A percentile compares a stretch with the other conserved stretches of the same genome.
These are phyloP conservation scores for Bruguiera hainesii DNA, from an alignment of 441 rosid species.

Conservation along the genomic window DNA sequence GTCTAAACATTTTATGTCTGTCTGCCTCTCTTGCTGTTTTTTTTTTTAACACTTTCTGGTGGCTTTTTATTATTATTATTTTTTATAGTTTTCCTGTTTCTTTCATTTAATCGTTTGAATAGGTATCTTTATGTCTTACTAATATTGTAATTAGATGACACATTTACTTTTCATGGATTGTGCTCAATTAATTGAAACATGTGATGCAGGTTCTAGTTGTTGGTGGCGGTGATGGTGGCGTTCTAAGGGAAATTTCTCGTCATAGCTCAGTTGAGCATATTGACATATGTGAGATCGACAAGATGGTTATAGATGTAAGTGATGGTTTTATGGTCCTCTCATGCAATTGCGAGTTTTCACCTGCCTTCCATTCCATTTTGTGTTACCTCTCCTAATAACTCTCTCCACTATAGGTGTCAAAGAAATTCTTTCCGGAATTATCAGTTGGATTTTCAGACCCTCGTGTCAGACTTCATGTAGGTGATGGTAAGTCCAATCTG, in stretches of 20 bases:
- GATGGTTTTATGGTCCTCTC: not conserved
- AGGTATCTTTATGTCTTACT: no score
- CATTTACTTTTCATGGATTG: not conserved
- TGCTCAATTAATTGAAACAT: not conserved
- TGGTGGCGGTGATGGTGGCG: slow-evolving; percentile 99
- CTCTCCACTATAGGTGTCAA: slow-evolving; percentile 50
- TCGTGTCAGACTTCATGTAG: slow-evolving; percentile 82
- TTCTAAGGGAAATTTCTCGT: slow-evolving; percentile 87
- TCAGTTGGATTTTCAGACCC: slow-evolving; percentile 91
- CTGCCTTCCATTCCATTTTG: not conserved
- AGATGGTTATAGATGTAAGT: slow-evolving; percentile 96
- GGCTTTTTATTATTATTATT: no score
- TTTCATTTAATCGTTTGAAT: not conserved
- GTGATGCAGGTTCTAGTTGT: slow-evolving; percentile 82
- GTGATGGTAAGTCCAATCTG: slow-evolving; percentile 66
- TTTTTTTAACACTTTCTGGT: not conserved
- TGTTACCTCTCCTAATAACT: not conserved
- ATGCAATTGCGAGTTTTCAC: not conserved
- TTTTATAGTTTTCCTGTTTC: no score
- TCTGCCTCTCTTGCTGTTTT: not conserved
- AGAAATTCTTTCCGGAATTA: slow-evolving; percentile 74
- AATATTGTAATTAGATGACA: not conserved
- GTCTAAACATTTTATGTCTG: no score
- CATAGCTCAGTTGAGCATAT: slow-evolving; percentile 83
- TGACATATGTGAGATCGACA: slow-evolving; percentile 95